phyloP scores from a whole-genome alignment of 805 yeast species.

The Ogataea angusta region DNA sequence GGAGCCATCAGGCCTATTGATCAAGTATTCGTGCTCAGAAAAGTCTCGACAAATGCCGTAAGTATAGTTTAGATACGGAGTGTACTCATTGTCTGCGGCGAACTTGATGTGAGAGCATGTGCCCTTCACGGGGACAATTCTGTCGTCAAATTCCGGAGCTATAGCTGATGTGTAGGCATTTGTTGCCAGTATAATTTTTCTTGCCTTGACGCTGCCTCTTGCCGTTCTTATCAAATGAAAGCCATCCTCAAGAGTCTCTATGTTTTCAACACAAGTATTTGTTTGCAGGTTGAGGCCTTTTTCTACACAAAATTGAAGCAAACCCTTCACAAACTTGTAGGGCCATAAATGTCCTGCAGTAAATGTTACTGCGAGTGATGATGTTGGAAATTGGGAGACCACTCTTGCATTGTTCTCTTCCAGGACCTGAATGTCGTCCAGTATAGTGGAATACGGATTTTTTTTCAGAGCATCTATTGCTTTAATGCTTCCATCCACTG shows the following conservation, averaged over 20 bases:
- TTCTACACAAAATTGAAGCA: conserved; percentile 31
- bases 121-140: conserved; percentile 36
- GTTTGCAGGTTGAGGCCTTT: conserved; percentile 41
- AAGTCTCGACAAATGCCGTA: conserved; percentile 27
- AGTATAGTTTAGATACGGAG: conserved; percentile 33
- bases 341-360: conserved; percentile 45
- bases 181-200: conserved; percentile 36
- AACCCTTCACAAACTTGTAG: conserved; percentile 36
- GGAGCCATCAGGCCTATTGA: conserved; percentile 38
- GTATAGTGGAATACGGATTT: conserved; percentile 26
- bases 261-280: conserved; percentile 34
- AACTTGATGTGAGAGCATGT: conserved; percentile 29
- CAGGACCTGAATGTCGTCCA: conserved; percentile 29
- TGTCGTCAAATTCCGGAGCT: conserved; percentile 23
- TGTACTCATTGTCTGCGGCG: not conserved
- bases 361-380: conserved; percentile 31
- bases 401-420: conserved; percentile 30
- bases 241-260: conserved; percentile 25
- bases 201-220: conserved; percentile 24
- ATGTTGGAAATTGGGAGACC: conserved; percentile 26
- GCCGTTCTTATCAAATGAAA: conserved; percentile 31
- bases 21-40: conserved; percentile 28
- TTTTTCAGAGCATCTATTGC: conserved; percentile 14
- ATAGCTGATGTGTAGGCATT: conserved; percentile 31
- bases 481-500: conserved; percentile 12